Conservation (phyloP, 345 rosid genomes). For the Eucalyptus decipiens region DNA sequence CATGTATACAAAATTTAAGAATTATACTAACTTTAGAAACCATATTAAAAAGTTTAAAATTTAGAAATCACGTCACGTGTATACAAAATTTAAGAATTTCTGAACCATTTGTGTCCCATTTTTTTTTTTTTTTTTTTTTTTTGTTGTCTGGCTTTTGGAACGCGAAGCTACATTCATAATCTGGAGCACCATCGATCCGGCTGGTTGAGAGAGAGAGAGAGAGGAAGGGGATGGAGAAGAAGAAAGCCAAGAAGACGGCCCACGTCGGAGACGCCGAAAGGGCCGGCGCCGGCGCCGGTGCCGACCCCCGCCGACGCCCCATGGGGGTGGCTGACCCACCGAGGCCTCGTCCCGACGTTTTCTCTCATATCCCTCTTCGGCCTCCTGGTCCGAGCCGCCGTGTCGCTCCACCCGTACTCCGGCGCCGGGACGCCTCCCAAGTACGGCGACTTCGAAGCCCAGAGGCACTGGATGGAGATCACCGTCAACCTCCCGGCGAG, state of each 20-base stretch:
- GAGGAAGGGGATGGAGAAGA: neutral
- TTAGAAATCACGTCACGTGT: too few species aligned
- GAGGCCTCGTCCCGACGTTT: slow-evolving; percentile 32
- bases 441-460: slow-evolving; percentile 94
- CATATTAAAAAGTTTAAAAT: too few species aligned
- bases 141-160: neutral
- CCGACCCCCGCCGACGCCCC: neutral
- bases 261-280: neutral
- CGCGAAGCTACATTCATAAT: neutral
- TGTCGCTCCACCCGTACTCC: slow-evolving; percentile 68
- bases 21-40: rapidly evolving
- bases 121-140: too few species aligned
- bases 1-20: too few species aligned
- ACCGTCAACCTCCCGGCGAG: slow-evolving; percentile 53
- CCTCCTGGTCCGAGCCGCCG: slow-evolving; percentile 51
- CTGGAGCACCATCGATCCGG: neutral
- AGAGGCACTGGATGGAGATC: slow-evolving; percentile 98
- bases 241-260: neutral
- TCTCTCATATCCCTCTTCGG: slow-evolving; percentile 51
- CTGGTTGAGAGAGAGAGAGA: neutral
- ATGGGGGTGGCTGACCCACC: slow-evolving; percentile 31
- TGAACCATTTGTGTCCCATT: too few species aligned
- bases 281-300: slow-evolving; percentile 6
- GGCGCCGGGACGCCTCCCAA: slow-evolving; percentile 79
- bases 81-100: too few species aligned